A percentile compares a stretch with the other conserved stretches of the same genome.
phyloP scores from a whole-genome alignment of 768 basidiomycete species.

The Lactifluus rugatus region DNA sequence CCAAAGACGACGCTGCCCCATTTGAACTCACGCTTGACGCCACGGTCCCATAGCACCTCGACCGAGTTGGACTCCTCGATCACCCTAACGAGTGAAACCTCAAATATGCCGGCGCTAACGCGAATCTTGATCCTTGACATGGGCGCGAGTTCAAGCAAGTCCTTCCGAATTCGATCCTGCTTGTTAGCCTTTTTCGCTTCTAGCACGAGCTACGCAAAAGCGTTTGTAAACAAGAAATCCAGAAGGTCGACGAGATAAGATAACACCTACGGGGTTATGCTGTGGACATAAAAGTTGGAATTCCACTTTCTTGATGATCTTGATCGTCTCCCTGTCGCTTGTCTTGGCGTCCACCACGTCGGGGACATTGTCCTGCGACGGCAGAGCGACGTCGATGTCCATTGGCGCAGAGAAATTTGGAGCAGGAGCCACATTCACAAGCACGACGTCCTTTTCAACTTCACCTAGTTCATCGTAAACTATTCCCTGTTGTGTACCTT shows the following conservation, averaged over 20 bases:
- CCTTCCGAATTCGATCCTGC: conserved; percentile 60
- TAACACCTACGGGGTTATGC: conserved; percentile 76
- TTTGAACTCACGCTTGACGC: conserved; percentile 66
- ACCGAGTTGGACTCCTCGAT: conserved; percentile 61
- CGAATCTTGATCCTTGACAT: conserved; percentile 79
- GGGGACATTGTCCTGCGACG: not conserved
- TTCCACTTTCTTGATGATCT: conserved; percentile 62
- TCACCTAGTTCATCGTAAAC: conserved; percentile 54
- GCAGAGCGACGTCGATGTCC: conserved; percentile 25
- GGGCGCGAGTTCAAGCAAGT: conserved; percentile 57
- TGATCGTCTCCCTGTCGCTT: conserved; percentile 33
- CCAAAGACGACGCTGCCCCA: conserved; percentile 76
- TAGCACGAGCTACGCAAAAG: conserved; percentile 46
- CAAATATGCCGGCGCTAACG: conserved; percentile 75
- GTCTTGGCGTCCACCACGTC: conserved; percentile 18
- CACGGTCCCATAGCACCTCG: conserved; percentile 74
- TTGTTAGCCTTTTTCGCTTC: conserved; percentile 69
- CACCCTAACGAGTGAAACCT: conserved; percentile 68
- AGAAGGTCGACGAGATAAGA: not conserved
- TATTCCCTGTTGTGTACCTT: conserved; percentile 42
- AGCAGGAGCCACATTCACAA: conserved; percentile 33
- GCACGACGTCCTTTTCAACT: conserved; percentile 73
- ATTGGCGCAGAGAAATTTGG: conserved; percentile 22
- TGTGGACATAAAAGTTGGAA: conserved; percentile 73
- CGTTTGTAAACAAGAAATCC: not conserved